A percentile compares a stretch with the other conserved stretches of the same genome.
Conservation (phyloP, 176 grass and related monocot genomes). For the Puya raimondii region DNA sequence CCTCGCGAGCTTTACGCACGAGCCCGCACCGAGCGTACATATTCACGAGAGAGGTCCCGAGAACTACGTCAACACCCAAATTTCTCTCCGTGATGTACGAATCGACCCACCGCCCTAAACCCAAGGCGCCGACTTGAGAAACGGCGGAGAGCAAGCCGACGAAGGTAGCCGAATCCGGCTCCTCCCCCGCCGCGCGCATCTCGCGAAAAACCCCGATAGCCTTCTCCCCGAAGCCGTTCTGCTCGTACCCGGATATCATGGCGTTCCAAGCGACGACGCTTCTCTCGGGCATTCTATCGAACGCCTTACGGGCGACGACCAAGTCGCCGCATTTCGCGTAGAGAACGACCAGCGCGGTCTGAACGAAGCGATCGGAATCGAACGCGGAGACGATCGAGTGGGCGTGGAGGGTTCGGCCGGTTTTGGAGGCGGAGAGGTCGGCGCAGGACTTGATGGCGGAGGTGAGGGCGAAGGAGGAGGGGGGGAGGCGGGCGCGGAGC, state of each 20-base stretch:
- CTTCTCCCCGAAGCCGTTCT: conserved; percentile 41
- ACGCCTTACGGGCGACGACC: conserved; percentile 41
- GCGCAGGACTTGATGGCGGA: conserved; percentile 43
- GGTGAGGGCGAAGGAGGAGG: conserved; percentile 48
- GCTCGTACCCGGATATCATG: conserved; percentile 74
- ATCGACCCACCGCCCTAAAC: conserved; percentile 56
- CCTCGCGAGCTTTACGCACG: conserved; percentile 45
- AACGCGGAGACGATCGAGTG: conserved; percentile 31
- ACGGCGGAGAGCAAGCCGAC: conserved; percentile 62
- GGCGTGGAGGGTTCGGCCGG: conserved; percentile 29
- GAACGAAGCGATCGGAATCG: conserved; percentile 32
- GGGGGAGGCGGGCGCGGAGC: conserved; percentile 26
- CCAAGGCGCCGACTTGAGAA: conserved; percentile 48
- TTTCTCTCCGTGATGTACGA: conserved; percentile 29
- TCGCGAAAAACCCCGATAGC: conserved; percentile 42
- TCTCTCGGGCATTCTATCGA: conserved; percentile 48
- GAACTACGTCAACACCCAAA: conserved; percentile 42
- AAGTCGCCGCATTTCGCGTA: conserved; percentile 41
- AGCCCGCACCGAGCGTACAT: conserved; percentile 70
- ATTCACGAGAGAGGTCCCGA: conserved; percentile 66
- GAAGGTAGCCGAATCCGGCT: conserved; percentile 52
- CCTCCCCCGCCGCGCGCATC: conserved; percentile 41
- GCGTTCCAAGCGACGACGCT: conserved; percentile 69
- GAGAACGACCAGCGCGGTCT: conserved; percentile 12
- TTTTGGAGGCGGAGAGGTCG: conserved; percentile 34